Conservation (phyloP, 2,329 filamentous ascomycete genomes). For the Chaetoscypha palmicola region DNA sequence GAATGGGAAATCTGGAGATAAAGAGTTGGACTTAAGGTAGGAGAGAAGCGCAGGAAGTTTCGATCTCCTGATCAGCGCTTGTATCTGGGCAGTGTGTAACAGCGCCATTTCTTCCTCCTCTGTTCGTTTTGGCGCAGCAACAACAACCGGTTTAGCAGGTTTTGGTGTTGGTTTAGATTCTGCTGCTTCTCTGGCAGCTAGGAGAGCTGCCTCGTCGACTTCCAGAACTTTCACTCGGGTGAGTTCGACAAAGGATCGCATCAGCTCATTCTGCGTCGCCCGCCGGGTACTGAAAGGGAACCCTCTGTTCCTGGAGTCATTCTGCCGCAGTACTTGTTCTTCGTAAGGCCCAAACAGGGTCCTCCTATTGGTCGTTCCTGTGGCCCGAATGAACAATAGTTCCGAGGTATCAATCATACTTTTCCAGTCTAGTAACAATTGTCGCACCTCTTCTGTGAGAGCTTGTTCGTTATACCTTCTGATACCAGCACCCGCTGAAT, state of each 20-base stretch:
- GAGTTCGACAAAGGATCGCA: constrained; percentile 89
- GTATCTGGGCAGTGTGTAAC: constrained; percentile 82
- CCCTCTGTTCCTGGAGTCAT: constrained; percentile 72
- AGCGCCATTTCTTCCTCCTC: constrained; percentile 79
- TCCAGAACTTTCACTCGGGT: constrained; percentile 81
- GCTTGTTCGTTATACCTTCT: constrained; percentile 93
- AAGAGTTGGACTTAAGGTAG: constrained; percentile 70
- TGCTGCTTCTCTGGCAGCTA: constrained; percentile 41
- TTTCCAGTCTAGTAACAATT: constrained; percentile 78
- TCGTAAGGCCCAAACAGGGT: constrained; percentile 91
- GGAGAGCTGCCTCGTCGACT: constrained; percentile 59
- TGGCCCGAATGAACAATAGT: constrained; percentile 81
- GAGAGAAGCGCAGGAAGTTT: constrained; percentile 82
- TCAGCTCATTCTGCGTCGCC: constrained; percentile 88
- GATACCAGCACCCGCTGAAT: constrained; percentile 85
- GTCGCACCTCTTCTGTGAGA: constrained; percentile 78
- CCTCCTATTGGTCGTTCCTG: constrained; percentile 75
- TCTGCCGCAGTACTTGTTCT: constrained; percentile 70
- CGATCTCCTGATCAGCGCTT: constrained; percentile 78
- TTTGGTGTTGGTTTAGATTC: constrained; percentile 35
- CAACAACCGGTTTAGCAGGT: constrained; percentile 38
- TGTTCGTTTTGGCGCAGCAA: constrained; percentile 52
- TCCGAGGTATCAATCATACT: constrained; percentile 75
- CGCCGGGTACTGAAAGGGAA: constrained; percentile 92
- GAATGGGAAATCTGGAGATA: constrained; percentile 69